These are phyloP conservation scores for Phialophora verrucosa DNA, from an alignment of 2,329 filamentous ascomycete genomes.

Conservation along the genomic window DNA sequence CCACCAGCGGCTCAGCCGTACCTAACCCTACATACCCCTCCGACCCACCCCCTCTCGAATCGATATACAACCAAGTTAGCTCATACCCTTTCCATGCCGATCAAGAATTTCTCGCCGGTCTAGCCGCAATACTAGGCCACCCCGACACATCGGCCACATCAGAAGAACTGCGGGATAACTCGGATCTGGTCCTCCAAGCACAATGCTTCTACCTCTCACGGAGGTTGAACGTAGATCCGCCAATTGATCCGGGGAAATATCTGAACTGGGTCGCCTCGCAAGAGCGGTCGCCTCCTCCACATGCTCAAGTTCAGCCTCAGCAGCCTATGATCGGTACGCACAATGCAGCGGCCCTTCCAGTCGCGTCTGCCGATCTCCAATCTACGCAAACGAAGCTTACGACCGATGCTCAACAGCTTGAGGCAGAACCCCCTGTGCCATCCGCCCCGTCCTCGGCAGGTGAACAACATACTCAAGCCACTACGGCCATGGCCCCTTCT, in stretches of 20 bases:
- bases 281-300: slow-evolving; percentile 1
- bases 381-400: not conserved
- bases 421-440: not conserved
- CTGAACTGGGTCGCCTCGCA: slow-evolving; percentile 60
- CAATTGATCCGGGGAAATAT: slow-evolving; percentile 71
- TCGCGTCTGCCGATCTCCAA: not conserved
- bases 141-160: slow-evolving; percentile 47
- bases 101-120: slow-evolving; percentile 54
- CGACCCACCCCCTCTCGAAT: not conserved
- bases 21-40: not conserved
- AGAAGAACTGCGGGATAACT: slow-evolving; percentile 47
- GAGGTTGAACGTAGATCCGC: slow-evolving; percentile 34
- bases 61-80: slow-evolving; percentile 45
- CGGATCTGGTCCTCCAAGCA: slow-evolving; percentile 53
- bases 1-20: not conserved
- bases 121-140: slow-evolving; percentile 54
- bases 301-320: not conserved
- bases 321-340: not conserved
- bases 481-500: slow-evolving; percentile 7
- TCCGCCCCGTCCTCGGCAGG: not conserved
- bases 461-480: slow-evolving; percentile 2
- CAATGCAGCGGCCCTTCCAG: not conserved
- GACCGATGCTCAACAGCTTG: not conserved
- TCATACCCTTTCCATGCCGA: slow-evolving; percentile 51
- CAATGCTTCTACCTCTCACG: slow-evolving; percentile 57